Percentiles rank a stretch among this genome's conserved stretches.
These are phyloP conservation scores for Cyclotella atomus DNA, from an alignment of 108 stramenopile genomes.

Conservation along the genomic window DNA sequence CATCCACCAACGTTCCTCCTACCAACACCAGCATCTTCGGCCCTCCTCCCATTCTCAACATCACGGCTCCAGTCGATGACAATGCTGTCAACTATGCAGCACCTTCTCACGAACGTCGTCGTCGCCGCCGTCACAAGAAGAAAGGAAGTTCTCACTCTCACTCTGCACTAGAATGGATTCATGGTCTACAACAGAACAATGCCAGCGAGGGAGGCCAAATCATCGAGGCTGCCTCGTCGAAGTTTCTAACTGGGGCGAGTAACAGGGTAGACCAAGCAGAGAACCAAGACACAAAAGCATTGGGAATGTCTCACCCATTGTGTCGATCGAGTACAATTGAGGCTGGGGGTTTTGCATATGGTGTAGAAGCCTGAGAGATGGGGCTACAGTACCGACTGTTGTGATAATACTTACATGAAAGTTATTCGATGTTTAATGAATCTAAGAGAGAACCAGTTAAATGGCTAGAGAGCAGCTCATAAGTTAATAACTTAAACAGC, in stretches of 20 bases:
- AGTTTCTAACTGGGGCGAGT: conserved; percentile 33
- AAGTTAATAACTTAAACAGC: no score
- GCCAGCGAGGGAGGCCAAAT: conserved; percentile 7
- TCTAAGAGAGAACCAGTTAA: no score
- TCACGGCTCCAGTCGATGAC: conserved; percentile 3
- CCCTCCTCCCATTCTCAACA: conserved; percentile 13
- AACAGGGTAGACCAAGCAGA: background rate
- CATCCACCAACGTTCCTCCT: background rate
- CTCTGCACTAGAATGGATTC: conserved; percentile 42
- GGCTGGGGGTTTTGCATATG: conserved; percentile 13
- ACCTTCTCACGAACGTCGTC: conserved; percentile 8
- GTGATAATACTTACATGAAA: no score
- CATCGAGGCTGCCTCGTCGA: conserved; percentile 49
- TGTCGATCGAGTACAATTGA: conserved; percentile 51
- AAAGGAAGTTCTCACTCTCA: conserved; percentile 13
- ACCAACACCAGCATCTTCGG: background rate
- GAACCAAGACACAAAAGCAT: conserved; percentile 17
- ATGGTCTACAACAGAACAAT: conserved; percentile 22
- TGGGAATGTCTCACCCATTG: conserved; percentile 53
- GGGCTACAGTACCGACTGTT: no score
- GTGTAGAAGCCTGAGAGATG: background rate
- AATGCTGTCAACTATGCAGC: background rate
- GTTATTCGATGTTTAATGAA: no score
- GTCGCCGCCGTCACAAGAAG: conserved; percentile 13
- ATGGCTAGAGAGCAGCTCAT: no score